Evolutionary conservation across 352 stramenopile genomes (phyloP), one percentile per base, ranked within the genome.

Genomic region (Peronospora destructor): DNA sequence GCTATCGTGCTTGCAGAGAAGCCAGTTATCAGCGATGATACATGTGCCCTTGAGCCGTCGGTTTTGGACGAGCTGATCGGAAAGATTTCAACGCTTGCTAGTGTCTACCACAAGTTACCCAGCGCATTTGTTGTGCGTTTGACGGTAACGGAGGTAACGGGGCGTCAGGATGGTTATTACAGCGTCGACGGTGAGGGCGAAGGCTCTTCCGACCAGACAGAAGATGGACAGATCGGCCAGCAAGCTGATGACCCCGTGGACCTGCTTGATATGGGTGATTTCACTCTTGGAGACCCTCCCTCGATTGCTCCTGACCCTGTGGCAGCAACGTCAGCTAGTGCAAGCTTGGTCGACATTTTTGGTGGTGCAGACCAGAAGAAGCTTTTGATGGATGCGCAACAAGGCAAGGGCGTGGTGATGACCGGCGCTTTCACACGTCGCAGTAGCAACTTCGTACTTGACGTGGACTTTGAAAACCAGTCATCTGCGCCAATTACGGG

Each of bases 1-100:
- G 92, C 96, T 19, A 95, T 99, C 8, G 96, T 99, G 25, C 77
- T 99, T 3, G 92, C 92, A 6, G 95, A 99, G 66, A 99, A 99
- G 61, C 97, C 96, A 4, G 94, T 98, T n/a, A 99, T 99, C 76
- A 97, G 87, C 58, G 97, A 99, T 72, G 95, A 99, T 67, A 98
- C 95, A 23, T 98, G 96, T 48, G 78, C 83, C 1, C 72, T 99
- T 17, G 96, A 99, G 61, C 80, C 93, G 21, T 79, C 80, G 16
- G 77, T 99, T 45, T 73, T 99, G 7, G 97, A 99, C 56, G 81
- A 97, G 33, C 66, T 99, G 21, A 97, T 99, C 48, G 82, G 76
- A 43, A 97, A 98, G 68, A 98, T 99, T 63, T 96, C 94, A 41
- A 99, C 96, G 10, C 83, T 99, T 14, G 85, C 88, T 5, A 97